Conservation (phyloP, 1,139 yeast species). For the Nakaseomyces uthaithaninus region DNA sequence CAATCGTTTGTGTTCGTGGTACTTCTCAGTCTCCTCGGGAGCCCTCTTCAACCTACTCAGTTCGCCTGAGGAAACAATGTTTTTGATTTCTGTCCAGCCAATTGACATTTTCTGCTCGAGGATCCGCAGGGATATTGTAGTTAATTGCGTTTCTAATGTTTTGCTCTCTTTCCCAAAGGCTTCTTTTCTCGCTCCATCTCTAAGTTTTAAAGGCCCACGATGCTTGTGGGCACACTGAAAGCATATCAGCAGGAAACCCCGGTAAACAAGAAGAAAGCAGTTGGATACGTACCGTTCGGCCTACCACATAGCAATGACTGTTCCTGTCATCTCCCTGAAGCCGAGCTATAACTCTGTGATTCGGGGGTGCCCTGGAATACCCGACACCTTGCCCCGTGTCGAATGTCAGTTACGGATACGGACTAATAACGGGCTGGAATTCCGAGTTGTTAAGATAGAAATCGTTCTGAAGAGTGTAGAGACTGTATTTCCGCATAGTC, state of each 20-base stretch:
- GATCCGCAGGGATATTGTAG: not conserved
- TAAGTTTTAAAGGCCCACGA: too few species aligned
- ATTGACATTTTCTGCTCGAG: not conserved
- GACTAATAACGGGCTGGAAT: constrained; percentile 52
- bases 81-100: constrained; percentile 19
- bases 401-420: constrained; percentile 31
- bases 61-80: constrained; percentile 17
- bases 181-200: too few species aligned
- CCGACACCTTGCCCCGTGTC: constrained; percentile 42
- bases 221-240: too few species aligned
- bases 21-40: constrained; percentile 16
- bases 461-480: constrained; percentile 31
- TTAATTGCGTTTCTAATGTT: not conserved
- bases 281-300: too few species aligned
- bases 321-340: constrained; percentile 35
- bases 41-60: constrained; percentile 20
- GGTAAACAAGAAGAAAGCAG: too few species aligned
- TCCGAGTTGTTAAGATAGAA: constrained; percentile 63
- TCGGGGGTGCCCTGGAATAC: constrained; percentile 58
- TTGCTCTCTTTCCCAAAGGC: too few species aligned
- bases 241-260: too few species aligned
- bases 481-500: constrained; percentile 11
- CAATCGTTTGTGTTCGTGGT: constrained; percentile 19
- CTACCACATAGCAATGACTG: constrained; percentile 17
- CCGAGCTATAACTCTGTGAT: constrained; percentile 44